Percentiles rank a stretch among this genome's conserved stretches.
Evolutionary conservation across 768 basidiomycete genomes (phyloP).

Genomic region (Podaxis sp.): DNA sequence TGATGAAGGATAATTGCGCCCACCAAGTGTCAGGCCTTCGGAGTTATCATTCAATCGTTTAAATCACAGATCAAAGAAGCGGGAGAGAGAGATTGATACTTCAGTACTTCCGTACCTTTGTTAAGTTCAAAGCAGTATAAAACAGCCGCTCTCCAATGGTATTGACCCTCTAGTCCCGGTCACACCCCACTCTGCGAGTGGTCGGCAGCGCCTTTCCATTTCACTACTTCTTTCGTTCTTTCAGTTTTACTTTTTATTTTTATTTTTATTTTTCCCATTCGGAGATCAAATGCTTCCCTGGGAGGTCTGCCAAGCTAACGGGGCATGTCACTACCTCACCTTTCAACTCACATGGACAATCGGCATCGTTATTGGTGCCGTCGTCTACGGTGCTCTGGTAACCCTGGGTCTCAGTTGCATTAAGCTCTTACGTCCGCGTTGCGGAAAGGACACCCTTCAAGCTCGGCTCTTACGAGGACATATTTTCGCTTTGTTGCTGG

Average conservation of each 20-base stretch:
- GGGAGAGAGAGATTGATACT: no score
- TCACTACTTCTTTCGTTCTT: no score
- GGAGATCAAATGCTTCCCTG: neutral
- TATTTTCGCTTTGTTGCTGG: neutral
- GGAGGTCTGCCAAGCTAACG: neutral
- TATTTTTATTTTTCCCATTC: neutral
- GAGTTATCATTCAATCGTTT: no score
- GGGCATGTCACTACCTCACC: neutral
- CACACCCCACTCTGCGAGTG: no score
- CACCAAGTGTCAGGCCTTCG: no score
- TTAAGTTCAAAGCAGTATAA: no score
- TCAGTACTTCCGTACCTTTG: no score
- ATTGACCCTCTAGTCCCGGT: no score
- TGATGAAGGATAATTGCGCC: no score
- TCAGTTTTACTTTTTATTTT: neutral
- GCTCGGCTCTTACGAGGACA: neutral
- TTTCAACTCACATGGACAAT: slow-evolving; percentile 4
- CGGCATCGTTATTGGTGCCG: slow-evolving; percentile 1
- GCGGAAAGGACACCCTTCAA: neutral
- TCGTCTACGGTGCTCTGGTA: neutral
- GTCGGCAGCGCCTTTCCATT: no score
- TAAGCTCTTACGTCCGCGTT: neutral
- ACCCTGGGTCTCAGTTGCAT: slow-evolving; percentile 1
- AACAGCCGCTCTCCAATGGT: no score
- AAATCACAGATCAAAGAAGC: no score